Conservation (phyloP, 371 early-diverging fungal species). For the Funneliformis caledonium region DNA sequence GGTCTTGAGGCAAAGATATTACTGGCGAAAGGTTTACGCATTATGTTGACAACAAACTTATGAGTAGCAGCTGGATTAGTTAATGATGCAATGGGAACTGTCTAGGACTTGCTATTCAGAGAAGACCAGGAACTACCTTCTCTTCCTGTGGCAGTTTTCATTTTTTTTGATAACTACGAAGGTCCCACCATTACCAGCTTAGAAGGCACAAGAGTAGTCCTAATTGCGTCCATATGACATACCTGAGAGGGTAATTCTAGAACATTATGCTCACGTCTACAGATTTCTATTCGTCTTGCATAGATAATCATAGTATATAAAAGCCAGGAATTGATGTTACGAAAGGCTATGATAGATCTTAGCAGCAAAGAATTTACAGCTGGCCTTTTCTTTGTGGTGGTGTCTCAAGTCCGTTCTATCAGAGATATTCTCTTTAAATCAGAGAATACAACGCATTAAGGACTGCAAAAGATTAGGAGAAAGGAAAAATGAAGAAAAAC, state of each 20-base stretch:
- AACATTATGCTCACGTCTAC: too few species aligned
- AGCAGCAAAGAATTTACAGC: background rate
- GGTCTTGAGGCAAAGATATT: background rate
- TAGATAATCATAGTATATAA: too few species aligned
- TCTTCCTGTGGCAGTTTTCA: background rate
- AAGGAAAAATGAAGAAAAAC: too few species aligned
- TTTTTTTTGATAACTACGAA: background rate
- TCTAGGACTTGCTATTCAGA: background rate
- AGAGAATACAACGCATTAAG: too few species aligned
- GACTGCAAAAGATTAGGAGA: too few species aligned
- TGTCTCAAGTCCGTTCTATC: background rate
- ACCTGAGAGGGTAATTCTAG: too few species aligned
- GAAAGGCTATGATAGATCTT: conserved; percentile 4
- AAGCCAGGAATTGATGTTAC: too few species aligned
- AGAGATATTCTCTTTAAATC: background rate
- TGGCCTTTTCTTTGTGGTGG: background rate
- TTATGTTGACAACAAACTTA: background rate
- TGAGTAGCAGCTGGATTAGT: background rate
- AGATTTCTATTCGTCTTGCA: too few species aligned
- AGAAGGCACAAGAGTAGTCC: background rate
- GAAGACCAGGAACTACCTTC: background rate
- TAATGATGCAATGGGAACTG: background rate
- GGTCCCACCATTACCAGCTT: background rate
- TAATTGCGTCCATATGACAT: background rate
- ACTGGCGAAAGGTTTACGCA: background rate